Evolutionary conservation across 2,329 filamentous ascomycete genomes (phyloP).

Genomic region (Colletotrichum phormii): DNA sequence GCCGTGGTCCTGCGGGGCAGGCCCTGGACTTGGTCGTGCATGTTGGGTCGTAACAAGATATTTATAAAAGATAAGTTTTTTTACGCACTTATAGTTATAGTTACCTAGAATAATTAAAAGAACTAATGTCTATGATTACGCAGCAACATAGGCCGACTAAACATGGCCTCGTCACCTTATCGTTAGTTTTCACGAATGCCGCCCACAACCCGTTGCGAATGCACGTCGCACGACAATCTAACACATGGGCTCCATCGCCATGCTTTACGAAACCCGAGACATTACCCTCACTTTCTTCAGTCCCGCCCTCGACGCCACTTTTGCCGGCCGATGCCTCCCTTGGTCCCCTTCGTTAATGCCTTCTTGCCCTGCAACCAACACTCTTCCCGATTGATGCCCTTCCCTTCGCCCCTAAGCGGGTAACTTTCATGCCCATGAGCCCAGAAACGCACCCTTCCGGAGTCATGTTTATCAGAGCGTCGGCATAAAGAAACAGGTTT

Average conservation of each 20-base stretch:
- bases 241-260: neutral
- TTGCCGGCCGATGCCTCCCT: slow-evolving; percentile 48
- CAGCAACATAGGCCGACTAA: neutral
- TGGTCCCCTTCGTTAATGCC: slow-evolving; percentile 54
- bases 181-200: too few species aligned
- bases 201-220: neutral
- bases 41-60: too few species aligned
- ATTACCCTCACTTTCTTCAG: slow-evolving; percentile 39
- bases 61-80: too few species aligned
- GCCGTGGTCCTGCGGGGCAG: too few species aligned
- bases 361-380: slow-evolving; percentile 56
- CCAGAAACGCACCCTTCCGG: slow-evolving; percentile 43
- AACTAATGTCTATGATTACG: too few species aligned
- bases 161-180: neutral
- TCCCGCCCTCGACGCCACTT: slow-evolving; percentile 47
- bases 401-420: slow-evolving; percentile 46
- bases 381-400: slow-evolving; percentile 51
- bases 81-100: too few species aligned
- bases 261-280: slow-evolving; percentile 11
- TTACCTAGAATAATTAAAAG: too few species aligned
- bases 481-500: slow-evolving; percentile 33
- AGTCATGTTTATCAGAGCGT: slow-evolving; percentile 49
- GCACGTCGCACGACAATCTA: neutral
- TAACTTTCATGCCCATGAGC: slow-evolving; percentile 48
- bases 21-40: too few species aligned